These are phyloP conservation scores for Aureobasidium sp. DNA, from an alignment of 2,329 filamentous ascomycete species.

Conservation along the genomic window DNA sequence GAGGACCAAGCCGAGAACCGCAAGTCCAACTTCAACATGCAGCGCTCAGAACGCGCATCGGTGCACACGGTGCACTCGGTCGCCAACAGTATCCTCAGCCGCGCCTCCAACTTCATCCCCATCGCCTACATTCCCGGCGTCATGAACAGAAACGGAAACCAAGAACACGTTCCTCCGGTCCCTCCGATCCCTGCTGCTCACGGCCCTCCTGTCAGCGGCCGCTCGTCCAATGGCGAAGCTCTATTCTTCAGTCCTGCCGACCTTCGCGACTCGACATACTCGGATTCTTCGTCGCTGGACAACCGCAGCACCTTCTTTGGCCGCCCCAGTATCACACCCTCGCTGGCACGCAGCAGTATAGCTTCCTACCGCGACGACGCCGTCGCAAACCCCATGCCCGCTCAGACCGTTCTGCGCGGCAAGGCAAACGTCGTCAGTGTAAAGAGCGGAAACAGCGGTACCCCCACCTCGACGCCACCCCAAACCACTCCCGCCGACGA, in stretches of 20 bases:
- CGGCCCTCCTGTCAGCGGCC: conserved; percentile 46
- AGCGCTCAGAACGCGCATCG: conserved; percentile 53
- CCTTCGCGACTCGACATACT: conserved; percentile 85
- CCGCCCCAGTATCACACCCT: conserved; percentile 44
- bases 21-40: conserved; percentile 18
- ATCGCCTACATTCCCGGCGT: conserved; percentile 98
- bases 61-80: conserved; percentile 85
- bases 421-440: conserved; percentile 93
- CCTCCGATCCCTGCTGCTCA: conserved; percentile 70
- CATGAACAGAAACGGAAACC: conserved; percentile 71
- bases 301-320: conserved; percentile 38
- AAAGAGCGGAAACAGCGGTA: conserved; percentile 58
- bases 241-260: conserved; percentile 92
- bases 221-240: conserved; percentile 54
- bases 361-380: conserved; percentile 91
- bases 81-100: conserved; percentile 88
- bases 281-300: conserved; percentile 55
- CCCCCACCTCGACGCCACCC: conserved; percentile 35
- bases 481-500: conserved; percentile 33
- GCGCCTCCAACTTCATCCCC: conserved; percentile 97
- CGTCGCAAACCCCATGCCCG: conserved; percentile 68
- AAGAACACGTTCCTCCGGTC: conserved; percentile 63
- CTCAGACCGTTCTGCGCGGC: conserved; percentile 77
- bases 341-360: conserved; percentile 52
- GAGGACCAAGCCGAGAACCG: conserved; percentile 51